Evolutionary conservation across 129 eudicot genomes (phyloP).

Genomic region (Ambrosia artemisiifolia): DNA sequence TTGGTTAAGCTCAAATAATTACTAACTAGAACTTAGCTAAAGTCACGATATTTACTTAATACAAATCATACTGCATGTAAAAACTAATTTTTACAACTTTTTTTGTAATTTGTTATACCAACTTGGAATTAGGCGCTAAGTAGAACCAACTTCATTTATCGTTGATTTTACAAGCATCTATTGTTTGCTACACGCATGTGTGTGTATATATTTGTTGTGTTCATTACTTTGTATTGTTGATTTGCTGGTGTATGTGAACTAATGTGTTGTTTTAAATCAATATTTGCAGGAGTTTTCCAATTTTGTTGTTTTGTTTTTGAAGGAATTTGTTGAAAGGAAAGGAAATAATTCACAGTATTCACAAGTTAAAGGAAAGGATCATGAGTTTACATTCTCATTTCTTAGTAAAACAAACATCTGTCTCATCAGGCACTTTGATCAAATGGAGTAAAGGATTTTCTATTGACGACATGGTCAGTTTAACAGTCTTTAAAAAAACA

Average conservation of each 20-base stretch:
- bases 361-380: slow-evolving; percentile 49
- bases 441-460: slow-evolving; percentile 94
- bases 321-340: slow-evolving; percentile 64
- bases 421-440: slow-evolving; percentile 71
- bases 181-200: too few relatives aligned
- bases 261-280: neutral
- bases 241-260: neutral
- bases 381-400: slow-evolving; percentile 86
- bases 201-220: neutral
- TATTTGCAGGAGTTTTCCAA: slow-evolving; percentile 73
- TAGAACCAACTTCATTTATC: too few relatives aligned
- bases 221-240: too few relatives aligned
- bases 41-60: too few relatives aligned
- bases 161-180: too few relatives aligned
- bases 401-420: slow-evolving; percentile 79
- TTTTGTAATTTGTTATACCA: too few relatives aligned
- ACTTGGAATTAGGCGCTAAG: too few relatives aligned
- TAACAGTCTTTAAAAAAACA: neutral
- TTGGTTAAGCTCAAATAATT: too few relatives aligned
- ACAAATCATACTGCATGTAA: too few relatives aligned
- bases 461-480: slow-evolving; percentile 79
- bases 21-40: too few relatives aligned
- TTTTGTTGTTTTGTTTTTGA: slow-evolving; percentile 64
- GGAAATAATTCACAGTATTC: slow-evolving; percentile 37
- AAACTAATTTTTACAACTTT: too few relatives aligned